Evolutionary conservation across 257 asterid genomes (phyloP).

Genomic region (Solanum phureja): DNA sequence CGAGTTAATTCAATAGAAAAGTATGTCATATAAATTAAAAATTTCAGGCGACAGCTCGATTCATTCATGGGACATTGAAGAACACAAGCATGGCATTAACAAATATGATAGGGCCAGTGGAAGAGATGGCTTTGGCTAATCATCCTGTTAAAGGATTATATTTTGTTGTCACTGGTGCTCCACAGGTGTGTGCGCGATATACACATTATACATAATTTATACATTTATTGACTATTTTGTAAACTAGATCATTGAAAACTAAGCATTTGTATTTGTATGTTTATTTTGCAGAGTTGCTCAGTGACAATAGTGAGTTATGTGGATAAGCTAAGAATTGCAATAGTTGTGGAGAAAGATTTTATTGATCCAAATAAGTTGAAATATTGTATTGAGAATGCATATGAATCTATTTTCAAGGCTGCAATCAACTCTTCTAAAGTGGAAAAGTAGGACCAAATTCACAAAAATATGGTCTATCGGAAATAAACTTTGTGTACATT

Average conservation of each 20-base stretch:
- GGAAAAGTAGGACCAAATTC: background rate
- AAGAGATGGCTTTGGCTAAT: constrained; percentile 29
- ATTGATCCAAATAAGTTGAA: constrained; percentile 41
- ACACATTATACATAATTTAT: background rate
- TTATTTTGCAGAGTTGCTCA: constrained; percentile 34
- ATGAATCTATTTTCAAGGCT: constrained; percentile 30
- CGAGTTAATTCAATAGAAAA: background rate
- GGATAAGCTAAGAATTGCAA: constrained; percentile 39
- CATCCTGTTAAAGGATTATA: constrained; percentile 45
- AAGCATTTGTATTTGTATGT: background rate
- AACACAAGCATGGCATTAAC: constrained; percentile 48
- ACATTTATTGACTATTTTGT: background rate
- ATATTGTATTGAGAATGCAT: constrained; percentile 41
- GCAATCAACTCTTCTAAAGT: constrained; percentile 13
- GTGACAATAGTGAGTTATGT: constrained; percentile 45
- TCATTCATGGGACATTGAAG: constrained; percentile 35
- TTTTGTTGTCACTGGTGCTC: constrained; percentile 38
- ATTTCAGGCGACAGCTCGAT: constrained; percentile 27
- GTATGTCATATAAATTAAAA: background rate
- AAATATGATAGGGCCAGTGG: constrained; percentile 48
- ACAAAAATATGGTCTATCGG: background rate
- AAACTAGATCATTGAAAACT: background rate
- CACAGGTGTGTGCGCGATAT: constrained; percentile 24
- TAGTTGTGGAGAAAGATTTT: constrained; percentile 45
- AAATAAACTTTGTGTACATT: background rate